phyloP scores from a whole-genome alignment of 2,329 filamentous ascomycete genomes.

The Leptographium lundbergii region DNA sequence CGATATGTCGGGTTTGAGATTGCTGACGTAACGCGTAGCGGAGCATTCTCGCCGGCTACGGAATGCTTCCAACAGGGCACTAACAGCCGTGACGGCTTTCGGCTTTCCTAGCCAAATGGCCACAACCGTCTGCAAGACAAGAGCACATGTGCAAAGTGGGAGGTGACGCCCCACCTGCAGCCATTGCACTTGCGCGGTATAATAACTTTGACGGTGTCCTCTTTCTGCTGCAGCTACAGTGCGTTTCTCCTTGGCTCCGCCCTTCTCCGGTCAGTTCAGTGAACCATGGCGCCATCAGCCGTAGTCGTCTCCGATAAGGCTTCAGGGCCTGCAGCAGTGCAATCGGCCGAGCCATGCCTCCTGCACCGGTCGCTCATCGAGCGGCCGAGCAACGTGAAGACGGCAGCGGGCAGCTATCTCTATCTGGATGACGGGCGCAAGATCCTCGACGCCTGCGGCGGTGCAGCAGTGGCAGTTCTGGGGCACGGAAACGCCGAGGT shows the following conservation, averaged over 20 bases:
- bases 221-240: not conserved
- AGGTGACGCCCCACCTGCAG: too few species aligned
- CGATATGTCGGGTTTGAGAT: not conserved
- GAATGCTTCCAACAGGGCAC: too few species aligned
- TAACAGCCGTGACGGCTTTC: not conserved
- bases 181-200: too few species aligned
- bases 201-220: not conserved
- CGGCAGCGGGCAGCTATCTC: slow-evolving; percentile 2
- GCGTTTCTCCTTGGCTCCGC: not conserved
- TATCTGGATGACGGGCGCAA: slow-evolving; percentile 28
- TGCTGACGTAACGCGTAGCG: not conserved
- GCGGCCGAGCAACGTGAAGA: not conserved
- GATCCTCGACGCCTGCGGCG: slow-evolving; percentile 61
- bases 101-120: not conserved
- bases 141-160: too few species aligned
- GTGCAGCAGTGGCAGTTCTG: slow-evolving; percentile 59
- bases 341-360: not conserved
- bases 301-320: not conserved
- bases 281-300: not conserved
- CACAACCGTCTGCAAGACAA: not conserved
- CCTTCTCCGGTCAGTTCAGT: not conserved
- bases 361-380: slow-evolving; percentile 7
- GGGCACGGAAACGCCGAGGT: slow-evolving; percentile 55
- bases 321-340: not conserved
- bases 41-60: not conserved